Evolutionary conservation across 2,329 filamentous ascomycete species (phyloP).

Genomic region (Ascocoryne sarcoides): DNA sequence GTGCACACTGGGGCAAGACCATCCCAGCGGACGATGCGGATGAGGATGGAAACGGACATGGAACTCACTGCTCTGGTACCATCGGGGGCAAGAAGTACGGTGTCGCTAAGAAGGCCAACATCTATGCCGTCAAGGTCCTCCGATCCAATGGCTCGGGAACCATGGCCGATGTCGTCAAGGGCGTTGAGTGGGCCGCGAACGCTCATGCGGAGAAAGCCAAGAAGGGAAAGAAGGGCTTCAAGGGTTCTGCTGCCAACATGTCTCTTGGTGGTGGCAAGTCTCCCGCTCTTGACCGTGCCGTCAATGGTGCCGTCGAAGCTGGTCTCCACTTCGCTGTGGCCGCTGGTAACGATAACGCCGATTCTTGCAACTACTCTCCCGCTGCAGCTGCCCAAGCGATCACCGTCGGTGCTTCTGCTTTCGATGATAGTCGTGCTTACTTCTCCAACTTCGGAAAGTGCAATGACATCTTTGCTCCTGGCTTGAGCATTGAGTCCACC

Average conservation of each 20-base stretch:
- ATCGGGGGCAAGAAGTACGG: slow-evolving; percentile 98
- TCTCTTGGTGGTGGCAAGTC: slow-evolving; percentile 97
- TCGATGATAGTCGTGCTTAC: slow-evolving; percentile 94
- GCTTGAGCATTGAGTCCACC: slow-evolving; percentile 92
- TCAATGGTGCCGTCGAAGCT: slow-evolving; percentile 85
- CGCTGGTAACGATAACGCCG: slow-evolving; percentile 96
- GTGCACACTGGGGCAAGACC: slow-evolving; percentile 94
- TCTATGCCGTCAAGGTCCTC: slow-evolving; percentile 97
- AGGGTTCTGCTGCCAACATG: slow-evolving; percentile 99
- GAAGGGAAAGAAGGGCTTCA: slow-evolving; percentile 90
- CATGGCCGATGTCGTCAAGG: slow-evolving; percentile 98
- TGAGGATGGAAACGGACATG: slow-evolving; percentile 92
- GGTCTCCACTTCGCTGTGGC: slow-evolving; percentile 97
- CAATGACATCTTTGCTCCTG: slow-evolving; percentile 98
- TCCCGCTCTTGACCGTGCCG: slow-evolving; percentile 77
- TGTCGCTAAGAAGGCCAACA: slow-evolving; percentile 96
- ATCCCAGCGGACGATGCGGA: slow-evolving; percentile 80
- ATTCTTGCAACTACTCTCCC: slow-evolving; percentile 98
- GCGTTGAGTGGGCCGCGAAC: slow-evolving; percentile 88
- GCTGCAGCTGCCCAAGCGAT: slow-evolving; percentile 86
- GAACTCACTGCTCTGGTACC: slow-evolving; percentile 98
- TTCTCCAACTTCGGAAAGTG: slow-evolving; percentile 99
- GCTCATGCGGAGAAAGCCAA: slow-evolving; percentile 68
- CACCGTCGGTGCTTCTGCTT: slow-evolving; percentile 89
- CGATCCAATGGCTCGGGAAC: slow-evolving; percentile 94